These are phyloP conservation scores for Nemania bipapillata DNA, from an alignment of 2,329 filamentous ascomycete species.

Conservation along the genomic window DNA sequence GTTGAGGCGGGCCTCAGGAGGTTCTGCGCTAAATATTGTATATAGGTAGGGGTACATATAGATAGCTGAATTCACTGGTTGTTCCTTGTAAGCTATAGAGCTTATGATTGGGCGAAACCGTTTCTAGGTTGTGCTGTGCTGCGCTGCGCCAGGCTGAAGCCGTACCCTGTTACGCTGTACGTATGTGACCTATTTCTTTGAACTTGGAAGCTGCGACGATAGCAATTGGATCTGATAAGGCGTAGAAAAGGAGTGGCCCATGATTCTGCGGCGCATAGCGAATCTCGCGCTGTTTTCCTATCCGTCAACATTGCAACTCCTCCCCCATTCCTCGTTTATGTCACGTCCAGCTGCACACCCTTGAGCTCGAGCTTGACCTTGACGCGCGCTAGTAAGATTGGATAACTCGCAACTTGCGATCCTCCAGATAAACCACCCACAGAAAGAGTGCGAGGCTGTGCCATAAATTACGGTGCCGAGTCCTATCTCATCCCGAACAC, in stretches of 20 bases:
- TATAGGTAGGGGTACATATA: too few relatives aligned
- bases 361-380: slow-evolving; percentile 11
- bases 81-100: slow-evolving; percentile 3
- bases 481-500: slow-evolving; percentile 10
- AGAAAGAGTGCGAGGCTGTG: slow-evolving; percentile 8
- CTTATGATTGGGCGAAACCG: slow-evolving; percentile 19
- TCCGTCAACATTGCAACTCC: neutral
- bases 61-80: neutral
- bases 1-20: too few relatives aligned
- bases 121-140: neutral
- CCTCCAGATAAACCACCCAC: neutral
- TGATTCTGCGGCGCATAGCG: neutral
- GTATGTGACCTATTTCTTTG: neutral
- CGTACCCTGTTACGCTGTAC: too few relatives aligned
- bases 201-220: slow-evolving; percentile 25
- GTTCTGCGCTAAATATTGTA: neutral
- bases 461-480: slow-evolving; percentile 7
- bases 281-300: neutral
- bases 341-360: neutral
- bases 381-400: slow-evolving; percentile 17
- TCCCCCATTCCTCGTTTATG: neutral
- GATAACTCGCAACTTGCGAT: neutral
- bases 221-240: slow-evolving; percentile 27
- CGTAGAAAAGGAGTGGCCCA: slow-evolving; percentile 5
- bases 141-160: slow-evolving; percentile 24